phyloP scores from a whole-genome alignment of 2,329 filamentous ascomycete species.

The Fusarium lyarnte region DNA sequence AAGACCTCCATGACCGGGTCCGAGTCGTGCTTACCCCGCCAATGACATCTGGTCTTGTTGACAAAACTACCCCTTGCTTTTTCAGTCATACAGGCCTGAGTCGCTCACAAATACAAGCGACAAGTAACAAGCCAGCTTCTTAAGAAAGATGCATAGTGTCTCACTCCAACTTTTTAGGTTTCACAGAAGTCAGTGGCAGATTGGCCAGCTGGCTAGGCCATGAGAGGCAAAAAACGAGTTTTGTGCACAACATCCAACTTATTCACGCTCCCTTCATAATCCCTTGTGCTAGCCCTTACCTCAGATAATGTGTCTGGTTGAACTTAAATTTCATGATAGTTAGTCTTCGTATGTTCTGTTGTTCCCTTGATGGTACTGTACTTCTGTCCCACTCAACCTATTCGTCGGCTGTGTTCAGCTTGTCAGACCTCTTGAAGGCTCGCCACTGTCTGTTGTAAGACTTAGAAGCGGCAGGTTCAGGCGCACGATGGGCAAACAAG shows the following conservation, averaged over 20 bases:
- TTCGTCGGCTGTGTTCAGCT: background rate
- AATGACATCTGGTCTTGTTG: constrained; percentile 23
- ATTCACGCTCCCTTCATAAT: constrained; percentile 12
- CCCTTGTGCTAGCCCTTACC: constrained; percentile 22
- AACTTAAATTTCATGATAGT: background rate
- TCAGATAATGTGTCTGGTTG: background rate
- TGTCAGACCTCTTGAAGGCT: constrained; percentile 14
- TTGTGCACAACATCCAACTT: constrained; percentile 14
- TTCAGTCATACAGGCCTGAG: constrained; percentile 27
- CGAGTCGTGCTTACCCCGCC: constrained; percentile 24
- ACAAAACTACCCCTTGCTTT: constrained; percentile 37
- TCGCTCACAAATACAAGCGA: constrained; percentile 13
- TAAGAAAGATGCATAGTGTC: constrained; percentile 26
- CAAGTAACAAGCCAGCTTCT: background rate
- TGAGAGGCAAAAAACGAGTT: constrained; percentile 17
- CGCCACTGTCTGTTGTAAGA: constrained; percentile 32
- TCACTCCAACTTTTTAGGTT: constrained; percentile 10
- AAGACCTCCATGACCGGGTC: constrained; percentile 4
- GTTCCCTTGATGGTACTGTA: background rate
- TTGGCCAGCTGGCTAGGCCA: background rate
- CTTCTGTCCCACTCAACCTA: constrained; percentile 6
- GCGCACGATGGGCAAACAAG: background rate
- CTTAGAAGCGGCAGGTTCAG: constrained; percentile 8
- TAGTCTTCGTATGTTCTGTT: background rate
- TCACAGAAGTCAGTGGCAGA: background rate